phyloP scores from a whole-genome alignment of 2,329 filamentous ascomycete species.

The Fulvia fulva region DNA sequence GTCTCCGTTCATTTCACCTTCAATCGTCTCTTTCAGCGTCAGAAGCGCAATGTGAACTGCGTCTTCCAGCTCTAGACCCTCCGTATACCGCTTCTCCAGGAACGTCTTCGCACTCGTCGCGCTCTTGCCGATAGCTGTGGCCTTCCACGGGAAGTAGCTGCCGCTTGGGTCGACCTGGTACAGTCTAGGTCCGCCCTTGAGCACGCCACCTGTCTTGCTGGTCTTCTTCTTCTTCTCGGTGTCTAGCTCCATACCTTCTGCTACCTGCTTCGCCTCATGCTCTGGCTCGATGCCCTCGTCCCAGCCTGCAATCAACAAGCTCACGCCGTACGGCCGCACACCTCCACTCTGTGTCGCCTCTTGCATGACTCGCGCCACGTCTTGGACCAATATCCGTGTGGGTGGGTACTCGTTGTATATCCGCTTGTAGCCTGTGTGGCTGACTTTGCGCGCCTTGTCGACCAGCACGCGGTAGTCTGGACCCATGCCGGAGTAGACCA shows the following conservation, averaged over 20 bases:
- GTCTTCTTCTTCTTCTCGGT: constrained; percentile 65
- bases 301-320: constrained; percentile 92
- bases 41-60: constrained; percentile 96
- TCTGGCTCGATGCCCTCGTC: constrained; percentile 94
- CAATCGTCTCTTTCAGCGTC: constrained; percentile 98
- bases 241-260: constrained; percentile 48
- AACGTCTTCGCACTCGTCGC: constrained; percentile 98
- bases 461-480: constrained; percentile 97
- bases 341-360: constrained; percentile 97
- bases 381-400: constrained; percentile 97
- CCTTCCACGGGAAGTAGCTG: constrained; percentile 99
- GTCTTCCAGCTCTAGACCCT: constrained; percentile 94
- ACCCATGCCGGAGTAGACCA: constrained; percentile 99
- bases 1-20: constrained; percentile 96
- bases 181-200: constrained; percentile 93
- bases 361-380: constrained; percentile 96
- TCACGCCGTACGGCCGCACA: constrained; percentile 95
- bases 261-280: constrained; percentile 62
- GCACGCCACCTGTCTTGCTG: constrained; percentile 89
- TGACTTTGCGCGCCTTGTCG: constrained; percentile 96
- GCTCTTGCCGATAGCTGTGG: constrained; percentile 97
- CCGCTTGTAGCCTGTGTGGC: constrained; percentile 97
- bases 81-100: constrained; percentile 97
- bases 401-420: constrained; percentile 99
- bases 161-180: constrained; percentile 99